phyloP scores from a whole-genome alignment of 805 yeast genomes.

The Candida tallmaniae region DNA sequence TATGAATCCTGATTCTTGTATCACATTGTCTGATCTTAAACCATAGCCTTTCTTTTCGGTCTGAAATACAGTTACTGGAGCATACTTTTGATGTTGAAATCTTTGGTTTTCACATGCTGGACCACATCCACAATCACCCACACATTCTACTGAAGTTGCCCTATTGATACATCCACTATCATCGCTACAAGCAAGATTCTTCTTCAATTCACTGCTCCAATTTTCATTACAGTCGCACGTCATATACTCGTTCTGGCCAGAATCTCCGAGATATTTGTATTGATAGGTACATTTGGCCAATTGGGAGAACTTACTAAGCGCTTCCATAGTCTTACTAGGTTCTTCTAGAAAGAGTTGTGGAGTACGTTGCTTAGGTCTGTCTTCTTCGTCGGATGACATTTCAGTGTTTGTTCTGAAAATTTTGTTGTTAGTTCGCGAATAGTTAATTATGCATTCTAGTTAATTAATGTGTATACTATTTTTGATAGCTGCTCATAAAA shows the following conservation, averaged over 20 bases:
- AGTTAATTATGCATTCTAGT: neutral
- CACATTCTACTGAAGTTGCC: slow-evolving; percentile 88
- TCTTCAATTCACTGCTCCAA: slow-evolving; percentile 32
- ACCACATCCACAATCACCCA: slow-evolving; percentile 71
- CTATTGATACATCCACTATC: slow-evolving; percentile 89
- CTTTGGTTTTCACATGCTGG: slow-evolving; percentile 79
- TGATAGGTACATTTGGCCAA: slow-evolving; percentile 61
- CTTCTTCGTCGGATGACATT: slow-evolving; percentile 1
- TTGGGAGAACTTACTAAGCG: slow-evolving; percentile 51
- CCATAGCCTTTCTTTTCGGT: slow-evolving; percentile 91
- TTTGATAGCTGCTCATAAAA: slow-evolving; percentile 16
- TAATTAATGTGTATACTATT: slow-evolving; percentile 12
- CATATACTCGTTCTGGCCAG: slow-evolving; percentile 80
- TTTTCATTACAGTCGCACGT: slow-evolving; percentile 80
- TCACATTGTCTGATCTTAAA: slow-evolving; percentile 59
- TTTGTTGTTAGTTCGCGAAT: neutral
- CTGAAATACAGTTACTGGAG: slow-evolving; percentile 72
- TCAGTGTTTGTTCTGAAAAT: neutral
- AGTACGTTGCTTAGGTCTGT: slow-evolving; percentile 6
- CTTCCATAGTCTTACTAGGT: slow-evolving; percentile 66
- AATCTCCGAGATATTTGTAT: slow-evolving; percentile 56
- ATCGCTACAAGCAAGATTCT: slow-evolving; percentile 72
- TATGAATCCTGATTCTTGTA: slow-evolving; percentile 65
- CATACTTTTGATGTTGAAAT: slow-evolving; percentile 73
- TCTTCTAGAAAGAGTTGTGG: slow-evolving; percentile 33